Conservation (phyloP, 2,329 filamentous ascomycete genomes). For the Paraconiothyrium sp. region DNA sequence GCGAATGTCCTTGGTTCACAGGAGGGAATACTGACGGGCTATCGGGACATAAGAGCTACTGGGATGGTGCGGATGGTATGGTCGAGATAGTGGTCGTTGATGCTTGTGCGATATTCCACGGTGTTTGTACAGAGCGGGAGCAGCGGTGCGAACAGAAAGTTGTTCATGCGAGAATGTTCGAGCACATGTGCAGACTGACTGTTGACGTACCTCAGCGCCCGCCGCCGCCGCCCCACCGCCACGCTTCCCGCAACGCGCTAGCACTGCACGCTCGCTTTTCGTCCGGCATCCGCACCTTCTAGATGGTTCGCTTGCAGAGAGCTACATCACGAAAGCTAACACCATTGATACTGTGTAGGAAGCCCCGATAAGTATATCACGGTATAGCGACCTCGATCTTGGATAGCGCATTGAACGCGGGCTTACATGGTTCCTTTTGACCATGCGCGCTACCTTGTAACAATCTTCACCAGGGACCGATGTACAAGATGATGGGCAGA, state of each 20-base stretch:
- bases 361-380: not conserved
- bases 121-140: not conserved
- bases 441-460: no score
- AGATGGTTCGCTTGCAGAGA: not conserved
- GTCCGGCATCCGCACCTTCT: constrained; percentile 7
- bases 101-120: not conserved
- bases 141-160: not conserved
- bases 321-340: not conserved
- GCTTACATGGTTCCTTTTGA: not conserved
- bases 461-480: not conserved
- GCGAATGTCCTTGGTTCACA: constrained; percentile 4
- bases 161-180: not conserved
- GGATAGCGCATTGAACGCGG: not conserved
- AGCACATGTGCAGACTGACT: constrained; percentile 10
- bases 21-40: not conserved
- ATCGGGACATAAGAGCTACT: constrained; percentile 6
- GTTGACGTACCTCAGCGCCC: constrained; percentile 14
- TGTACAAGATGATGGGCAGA: not conserved
- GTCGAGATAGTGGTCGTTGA: not conserved
- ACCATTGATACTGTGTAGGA: not conserved
- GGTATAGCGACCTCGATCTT: not conserved
- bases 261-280: constrained; percentile 17
- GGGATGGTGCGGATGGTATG: not conserved
- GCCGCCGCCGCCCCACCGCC: not conserved
- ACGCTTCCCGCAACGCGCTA: constrained; percentile 16